Base-by-base conservation (phyloP, 2,329 filamentous ascomycete genomes). In the Podosphaera aphanis region DNA sequence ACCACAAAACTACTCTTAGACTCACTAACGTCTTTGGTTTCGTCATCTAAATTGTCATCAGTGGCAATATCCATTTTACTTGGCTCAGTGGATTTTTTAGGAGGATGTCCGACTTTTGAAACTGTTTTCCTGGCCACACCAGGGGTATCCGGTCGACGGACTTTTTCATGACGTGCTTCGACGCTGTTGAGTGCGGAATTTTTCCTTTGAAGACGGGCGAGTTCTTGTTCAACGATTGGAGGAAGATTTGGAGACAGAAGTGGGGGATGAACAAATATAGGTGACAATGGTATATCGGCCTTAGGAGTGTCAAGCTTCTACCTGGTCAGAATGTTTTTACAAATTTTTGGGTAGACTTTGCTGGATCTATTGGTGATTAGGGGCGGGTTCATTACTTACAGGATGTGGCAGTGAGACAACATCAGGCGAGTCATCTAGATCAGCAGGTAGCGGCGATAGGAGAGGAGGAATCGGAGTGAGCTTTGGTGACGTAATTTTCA, bases 81-180 rank as follows among this genome's bases (percentile, higher is more conserved):
- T 2, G 52, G 51, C n/a, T 55, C 54, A 15, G 42, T 49, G 18
- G 25, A 44, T 41, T 51, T 53, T 48, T 57, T 58, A 1, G 57
- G 56, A 15, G 55, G 55, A 47, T 57, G 55, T 19, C 55, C 57
- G 49, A 57, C 48, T 37, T 57, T 59, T 19, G 56, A 49, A 29
- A 48, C 51, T 5, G 55, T 56, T 43, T 59, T 60, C 15, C 53
- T 52, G n/a, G 57, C 57, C 35, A 59, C 57, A 29, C 56, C 57
- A 25, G 54, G 56, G 11, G 58, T 49, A 49, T 57, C 54, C 6
- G 56, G 55, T 37, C 52, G 51, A 19, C 57, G 53, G 39, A 49
- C 56, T 43, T 55, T 54, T 43, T 59, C 57, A 47, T 58, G 53
- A 15, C 57, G 55, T 39, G 50, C 51, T 47, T 57, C 56, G 19